These are phyloP conservation scores for Aspergillus ochraceus DNA, from an alignment of 2,329 filamentous ascomycete genomes.

Conservation along the genomic window DNA sequence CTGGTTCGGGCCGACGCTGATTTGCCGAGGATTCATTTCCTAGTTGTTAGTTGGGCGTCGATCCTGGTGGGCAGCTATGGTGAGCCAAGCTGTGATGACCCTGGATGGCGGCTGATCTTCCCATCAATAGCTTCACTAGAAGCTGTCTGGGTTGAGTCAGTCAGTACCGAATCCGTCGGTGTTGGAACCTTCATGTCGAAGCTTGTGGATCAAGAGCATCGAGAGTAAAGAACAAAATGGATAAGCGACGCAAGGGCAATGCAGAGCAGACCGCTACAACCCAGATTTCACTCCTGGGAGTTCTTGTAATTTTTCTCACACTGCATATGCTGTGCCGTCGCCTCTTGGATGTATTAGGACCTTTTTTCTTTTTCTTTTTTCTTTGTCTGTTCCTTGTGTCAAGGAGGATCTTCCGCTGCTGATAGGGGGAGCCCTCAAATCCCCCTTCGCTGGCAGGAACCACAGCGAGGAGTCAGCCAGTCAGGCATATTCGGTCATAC, in stretches of 20 bases:
- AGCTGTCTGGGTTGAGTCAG: no score
- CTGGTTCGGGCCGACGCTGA: neutral
- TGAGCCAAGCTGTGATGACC: no score
- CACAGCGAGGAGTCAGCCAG: neutral
- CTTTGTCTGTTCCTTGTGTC: neutral
- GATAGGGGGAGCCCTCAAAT: neutral
- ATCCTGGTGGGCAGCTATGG: neutral
- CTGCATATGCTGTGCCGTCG: neutral
- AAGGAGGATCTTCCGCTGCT: neutral
- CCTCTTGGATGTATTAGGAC: neutral
- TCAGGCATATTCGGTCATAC: neutral
- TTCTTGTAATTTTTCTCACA: neutral
- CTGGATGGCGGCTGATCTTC: no score
- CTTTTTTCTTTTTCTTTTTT: neutral
- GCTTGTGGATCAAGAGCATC: neutral
- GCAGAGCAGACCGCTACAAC: neutral
- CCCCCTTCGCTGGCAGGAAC: neutral
- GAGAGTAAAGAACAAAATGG: neutral
- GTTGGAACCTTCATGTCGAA: neutral
- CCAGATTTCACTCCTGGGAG: neutral
- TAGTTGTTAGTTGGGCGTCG: neutral
- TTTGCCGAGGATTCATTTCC: neutral
- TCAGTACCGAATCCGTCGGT: neutral
- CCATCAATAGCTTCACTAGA: no score
- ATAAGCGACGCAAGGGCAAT: slow-evolving; percentile 6